Conservation (phyloP, 1,139 yeast genomes). For the Hanseniaspora uvarum region DNA sequence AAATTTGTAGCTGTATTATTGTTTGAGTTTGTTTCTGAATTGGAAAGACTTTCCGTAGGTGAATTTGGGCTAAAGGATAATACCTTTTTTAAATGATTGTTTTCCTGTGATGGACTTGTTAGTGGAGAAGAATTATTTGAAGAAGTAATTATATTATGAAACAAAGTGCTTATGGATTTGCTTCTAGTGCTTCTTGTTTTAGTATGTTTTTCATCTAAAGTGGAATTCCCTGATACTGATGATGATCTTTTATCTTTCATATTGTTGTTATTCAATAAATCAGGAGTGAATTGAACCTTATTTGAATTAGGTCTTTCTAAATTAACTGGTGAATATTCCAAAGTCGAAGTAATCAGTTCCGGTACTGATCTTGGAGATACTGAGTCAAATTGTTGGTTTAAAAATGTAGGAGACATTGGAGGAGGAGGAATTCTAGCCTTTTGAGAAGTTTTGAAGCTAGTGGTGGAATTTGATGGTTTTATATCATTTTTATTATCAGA, state of each 20-base stretch:
- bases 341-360: background rate
- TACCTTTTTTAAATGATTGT: background rate
- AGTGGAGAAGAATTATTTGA: background rate
- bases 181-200: conserved; percentile 3
- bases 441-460: too few relatives aligned
- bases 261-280: background rate
- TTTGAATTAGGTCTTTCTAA: background rate
- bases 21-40: background rate
- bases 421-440: background rate
- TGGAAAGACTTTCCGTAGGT: background rate
- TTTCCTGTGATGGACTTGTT: background rate
- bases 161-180: conserved; percentile 1
- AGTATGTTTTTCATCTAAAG: background rate
- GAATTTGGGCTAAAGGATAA: background rate
- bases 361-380: background rate
- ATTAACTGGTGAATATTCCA: background rate
- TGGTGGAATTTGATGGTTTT: background rate
- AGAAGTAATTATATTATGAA: conserved; percentile 6
- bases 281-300: background rate
- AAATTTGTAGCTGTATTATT: background rate
- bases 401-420: background rate
- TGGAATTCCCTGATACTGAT: background rate
- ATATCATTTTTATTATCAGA: background rate
- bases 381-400: background rate
- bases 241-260: background rate